A percentile compares a stretch with the other conserved stretches of the same genome.
Conservation (phyloP, 495 filamentous ascomycete genomes). For the Trichoderma orchidacearum region DNA sequence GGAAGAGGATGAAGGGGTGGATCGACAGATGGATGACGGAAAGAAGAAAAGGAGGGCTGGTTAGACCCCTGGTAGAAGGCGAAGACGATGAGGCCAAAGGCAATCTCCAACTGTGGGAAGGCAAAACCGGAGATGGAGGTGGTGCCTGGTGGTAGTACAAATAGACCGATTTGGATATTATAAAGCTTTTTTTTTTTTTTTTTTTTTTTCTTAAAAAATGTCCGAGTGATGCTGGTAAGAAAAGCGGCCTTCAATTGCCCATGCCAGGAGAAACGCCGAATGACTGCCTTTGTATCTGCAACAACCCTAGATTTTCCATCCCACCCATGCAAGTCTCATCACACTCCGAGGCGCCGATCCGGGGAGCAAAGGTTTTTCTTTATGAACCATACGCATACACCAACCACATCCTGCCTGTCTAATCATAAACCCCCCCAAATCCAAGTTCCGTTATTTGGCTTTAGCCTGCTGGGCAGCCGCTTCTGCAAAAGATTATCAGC, state of each 20-base stretch:
- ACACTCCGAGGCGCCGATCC: not conserved
- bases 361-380: not conserved
- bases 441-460: constrained; percentile 19
- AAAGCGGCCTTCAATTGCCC: not conserved
- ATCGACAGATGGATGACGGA: constrained; percentile 78
- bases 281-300: not conserved
- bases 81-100: constrained; percentile 12
- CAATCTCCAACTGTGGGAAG: constrained; percentile 22
- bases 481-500: constrained; percentile 15
- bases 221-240: not conserved
- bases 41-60: constrained; percentile 66
- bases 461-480: constrained; percentile 28
- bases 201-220: not conserved
- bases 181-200: not conserved
- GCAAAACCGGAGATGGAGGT: constrained; percentile 25
- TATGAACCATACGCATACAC: not conserved
- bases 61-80: constrained; percentile 31
- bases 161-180: not conserved
- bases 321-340: not conserved
- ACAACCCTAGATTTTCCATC: not conserved
- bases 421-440: not conserved
- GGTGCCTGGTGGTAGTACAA: constrained; percentile 27
- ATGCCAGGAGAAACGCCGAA: not conserved
- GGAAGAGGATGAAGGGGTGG: constrained; percentile 85
- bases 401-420: not conserved